Evolutionary conservation across 2,329 filamentous ascomycete genomes (phyloP).

Genomic region (Colletotrichum costaricense): DNA sequence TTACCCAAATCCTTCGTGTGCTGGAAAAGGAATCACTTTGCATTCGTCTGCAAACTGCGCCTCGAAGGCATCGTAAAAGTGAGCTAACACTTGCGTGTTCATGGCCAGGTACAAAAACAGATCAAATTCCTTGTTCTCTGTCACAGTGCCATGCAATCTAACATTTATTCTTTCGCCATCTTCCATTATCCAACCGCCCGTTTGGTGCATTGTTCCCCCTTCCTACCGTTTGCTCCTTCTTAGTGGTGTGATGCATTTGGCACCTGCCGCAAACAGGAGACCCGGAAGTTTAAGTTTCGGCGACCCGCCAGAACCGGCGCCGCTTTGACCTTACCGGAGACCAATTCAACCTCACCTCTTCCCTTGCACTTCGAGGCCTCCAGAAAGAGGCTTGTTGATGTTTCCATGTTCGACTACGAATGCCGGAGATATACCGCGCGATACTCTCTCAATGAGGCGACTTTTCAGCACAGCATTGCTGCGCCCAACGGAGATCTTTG

Average conservation of each 20-base stretch:
- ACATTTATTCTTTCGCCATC: not conserved
- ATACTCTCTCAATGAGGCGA: not conserved
- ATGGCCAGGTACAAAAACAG: not conserved
- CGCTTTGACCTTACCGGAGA: not conserved
- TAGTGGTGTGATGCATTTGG: not conserved
- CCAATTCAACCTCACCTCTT: not conserved
- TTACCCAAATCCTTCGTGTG: too few relatives aligned
- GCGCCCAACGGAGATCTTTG: not conserved
- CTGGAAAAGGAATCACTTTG: not conserved
- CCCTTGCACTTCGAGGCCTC: not conserved
- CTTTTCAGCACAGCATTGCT: not conserved
- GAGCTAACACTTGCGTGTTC: too few relatives aligned
- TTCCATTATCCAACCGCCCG: too few relatives aligned
- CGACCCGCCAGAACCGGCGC: not conserved
- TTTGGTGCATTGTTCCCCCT: not conserved
- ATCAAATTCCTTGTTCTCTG: not conserved
- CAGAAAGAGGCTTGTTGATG: not conserved
- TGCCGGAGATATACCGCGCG: accelerated
- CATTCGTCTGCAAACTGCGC: not conserved
- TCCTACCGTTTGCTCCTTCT: not conserved
- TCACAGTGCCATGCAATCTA: too few relatives aligned
- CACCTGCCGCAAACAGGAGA: not conserved
- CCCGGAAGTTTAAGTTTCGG: not conserved
- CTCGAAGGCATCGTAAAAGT: too few relatives aligned
- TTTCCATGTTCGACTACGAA: not conserved